Conservation (phyloP, 2,329 filamentous ascomycete genomes). For the Fusarium veterinarium region DNA sequence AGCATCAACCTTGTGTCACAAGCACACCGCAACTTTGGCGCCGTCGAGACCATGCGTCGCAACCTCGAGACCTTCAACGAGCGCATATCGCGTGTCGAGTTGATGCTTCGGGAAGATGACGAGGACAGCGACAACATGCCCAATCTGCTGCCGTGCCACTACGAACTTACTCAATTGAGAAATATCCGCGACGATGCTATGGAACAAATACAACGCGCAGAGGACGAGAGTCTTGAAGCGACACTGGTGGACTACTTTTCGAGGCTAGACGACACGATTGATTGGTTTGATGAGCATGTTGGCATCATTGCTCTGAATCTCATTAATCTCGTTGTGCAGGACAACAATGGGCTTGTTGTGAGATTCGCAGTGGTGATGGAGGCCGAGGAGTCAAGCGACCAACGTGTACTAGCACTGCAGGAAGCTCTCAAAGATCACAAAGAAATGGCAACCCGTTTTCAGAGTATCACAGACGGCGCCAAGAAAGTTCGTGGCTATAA, state of each 20-base stretch:
- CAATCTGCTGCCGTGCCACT: slow-evolving; percentile 89
- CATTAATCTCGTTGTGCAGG: slow-evolving; percentile 85
- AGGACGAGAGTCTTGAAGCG: slow-evolving; percentile 78
- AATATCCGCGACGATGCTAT: slow-evolving; percentile 97
- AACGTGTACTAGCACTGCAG: slow-evolving; percentile 88
- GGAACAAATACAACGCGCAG: slow-evolving; percentile 88
- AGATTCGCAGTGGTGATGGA: slow-evolving; percentile 92
- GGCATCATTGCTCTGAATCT: slow-evolving; percentile 89
- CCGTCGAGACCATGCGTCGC: slow-evolving; percentile 91
- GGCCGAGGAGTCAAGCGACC: slow-evolving; percentile 96
- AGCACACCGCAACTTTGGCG: slow-evolving; percentile 95
- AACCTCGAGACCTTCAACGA: slow-evolving; percentile 90
- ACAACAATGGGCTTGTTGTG: slow-evolving; percentile 90
- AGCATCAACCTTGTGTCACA: slow-evolving; percentile 92
- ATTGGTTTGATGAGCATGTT: slow-evolving; percentile 96
- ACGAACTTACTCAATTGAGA: slow-evolving; percentile 88
- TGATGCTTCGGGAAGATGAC: slow-evolving; percentile 85
- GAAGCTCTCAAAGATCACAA: slow-evolving; percentile 96
- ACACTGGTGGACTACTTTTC: slow-evolving; percentile 93
- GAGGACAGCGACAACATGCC: slow-evolving; percentile 89
- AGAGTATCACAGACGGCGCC: slow-evolving; percentile 93
- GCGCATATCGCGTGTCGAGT: slow-evolving; percentile 79
- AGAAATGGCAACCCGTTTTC: slow-evolving; percentile 91
- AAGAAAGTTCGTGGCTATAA: slow-evolving; percentile 96
- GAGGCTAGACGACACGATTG: slow-evolving; percentile 85